A percentile compares a stretch with the other conserved stretches of the same genome.
Evolutionary conservation across 2,329 filamentous ascomycete genomes (phyloP).

Genomic region (Talaromyces sp.): DNA sequence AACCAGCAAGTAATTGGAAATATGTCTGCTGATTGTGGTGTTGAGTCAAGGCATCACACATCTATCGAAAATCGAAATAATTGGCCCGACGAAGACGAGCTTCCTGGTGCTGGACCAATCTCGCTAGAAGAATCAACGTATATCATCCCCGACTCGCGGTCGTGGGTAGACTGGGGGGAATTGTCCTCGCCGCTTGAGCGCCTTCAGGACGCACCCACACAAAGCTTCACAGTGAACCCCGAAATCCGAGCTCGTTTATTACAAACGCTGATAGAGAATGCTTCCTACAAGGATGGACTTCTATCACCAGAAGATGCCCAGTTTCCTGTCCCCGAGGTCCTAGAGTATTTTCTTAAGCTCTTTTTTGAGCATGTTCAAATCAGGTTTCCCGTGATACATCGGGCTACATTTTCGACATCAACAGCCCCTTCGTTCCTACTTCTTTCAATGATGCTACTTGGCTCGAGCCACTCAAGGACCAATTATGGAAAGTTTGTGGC

Average conservation of each 20-base stretch:
- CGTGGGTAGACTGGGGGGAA: not conserved
- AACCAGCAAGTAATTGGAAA: not conserved
- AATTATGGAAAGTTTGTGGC: slow-evolving; percentile 15
- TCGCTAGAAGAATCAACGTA: not conserved
- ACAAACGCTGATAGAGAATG: slow-evolving; percentile 2
- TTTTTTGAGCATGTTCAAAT: slow-evolving; percentile 17
- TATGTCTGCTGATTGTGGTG: not conserved
- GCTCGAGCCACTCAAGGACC: slow-evolving; percentile 14
- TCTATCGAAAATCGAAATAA: not conserved
- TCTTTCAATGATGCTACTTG: slow-evolving; percentile 18
- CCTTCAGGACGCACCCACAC: not conserved
- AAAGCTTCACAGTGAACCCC: not conserved
- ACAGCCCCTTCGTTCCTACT: slow-evolving; percentile 14
- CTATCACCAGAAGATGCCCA: slow-evolving; percentile 4
- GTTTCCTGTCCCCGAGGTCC: slow-evolving; percentile 3
- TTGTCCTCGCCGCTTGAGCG: not conserved
- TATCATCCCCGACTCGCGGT: not conserved
- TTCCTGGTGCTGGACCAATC: not conserved
- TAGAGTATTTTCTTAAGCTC: slow-evolving; percentile 16
- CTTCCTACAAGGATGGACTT: not conserved
- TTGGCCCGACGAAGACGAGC: slow-evolving; percentile 8
- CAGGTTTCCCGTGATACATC: slow-evolving; percentile 16
- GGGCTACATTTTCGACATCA: slow-evolving; percentile 11
- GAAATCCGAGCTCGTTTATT: not conserved
- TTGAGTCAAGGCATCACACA: not conserved